A percentile compares a stretch with the other conserved stretches of the same genome.
Evolutionary conservation across 768 basidiomycete genomes (phyloP).

Genomic region (Leucosporidium yakuticum): DNA sequence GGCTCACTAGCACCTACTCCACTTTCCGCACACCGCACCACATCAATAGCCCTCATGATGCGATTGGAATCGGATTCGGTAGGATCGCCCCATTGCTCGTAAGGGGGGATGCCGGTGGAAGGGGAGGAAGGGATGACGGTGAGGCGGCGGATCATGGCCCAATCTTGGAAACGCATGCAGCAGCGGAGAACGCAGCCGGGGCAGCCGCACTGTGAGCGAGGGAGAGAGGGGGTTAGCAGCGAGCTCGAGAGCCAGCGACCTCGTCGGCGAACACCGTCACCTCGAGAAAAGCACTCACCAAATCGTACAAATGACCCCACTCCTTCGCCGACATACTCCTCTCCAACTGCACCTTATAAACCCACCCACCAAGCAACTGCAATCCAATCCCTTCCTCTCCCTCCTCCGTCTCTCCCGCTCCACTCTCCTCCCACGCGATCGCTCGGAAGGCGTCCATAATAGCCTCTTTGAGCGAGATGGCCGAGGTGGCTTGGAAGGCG

Average conservation of each 20-base stretch:
- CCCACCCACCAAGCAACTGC: constrained; percentile 34
- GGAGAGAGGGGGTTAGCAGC: not conserved
- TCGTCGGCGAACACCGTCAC: not conserved
- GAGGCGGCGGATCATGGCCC: constrained; percentile 21
- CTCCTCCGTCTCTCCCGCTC: constrained; percentile 34
- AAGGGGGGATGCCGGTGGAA: constrained; percentile 25
- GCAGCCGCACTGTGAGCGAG: constrained; percentile 24
- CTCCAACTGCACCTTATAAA: constrained; percentile 25
- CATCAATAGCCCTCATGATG: constrained; percentile 27
- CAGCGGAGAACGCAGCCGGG: constrained; percentile 26
- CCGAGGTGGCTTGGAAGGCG: constrained; percentile 23
- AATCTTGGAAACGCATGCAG: constrained; percentile 25
- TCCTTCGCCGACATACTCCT: constrained; percentile 19
- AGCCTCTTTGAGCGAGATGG: constrained; percentile 24
- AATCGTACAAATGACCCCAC: constrained; percentile 34
- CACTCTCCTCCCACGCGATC: constrained; percentile 34
- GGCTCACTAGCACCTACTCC: constrained; percentile 13
- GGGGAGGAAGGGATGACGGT: constrained; percentile 28
- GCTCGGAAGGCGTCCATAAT: constrained; percentile 35
- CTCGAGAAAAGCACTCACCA: constrained; percentile 15
- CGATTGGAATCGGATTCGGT: constrained; percentile 24
- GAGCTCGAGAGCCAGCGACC: not conserved
- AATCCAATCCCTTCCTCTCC: constrained; percentile 33
- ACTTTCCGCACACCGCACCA: constrained; percentile 31
- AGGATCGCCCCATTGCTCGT: constrained; percentile 28